These are phyloP conservation scores for Vigna mungo DNA, from an alignment of 306 rosid genomes.

Conservation along the genomic window DNA sequence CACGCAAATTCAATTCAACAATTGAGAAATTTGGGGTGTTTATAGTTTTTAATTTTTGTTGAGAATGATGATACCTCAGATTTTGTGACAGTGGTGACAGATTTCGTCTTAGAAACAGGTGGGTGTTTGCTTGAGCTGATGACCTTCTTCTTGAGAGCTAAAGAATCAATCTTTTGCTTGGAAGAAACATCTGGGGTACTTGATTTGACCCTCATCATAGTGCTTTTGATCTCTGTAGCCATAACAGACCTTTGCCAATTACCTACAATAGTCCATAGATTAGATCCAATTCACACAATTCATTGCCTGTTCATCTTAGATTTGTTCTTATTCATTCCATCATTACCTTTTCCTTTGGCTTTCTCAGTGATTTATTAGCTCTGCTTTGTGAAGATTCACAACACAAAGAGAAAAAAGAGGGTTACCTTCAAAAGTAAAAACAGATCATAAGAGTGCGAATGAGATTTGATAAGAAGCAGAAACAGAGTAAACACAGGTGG, in stretches of 20 bases:
- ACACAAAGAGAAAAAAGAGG: neutral
- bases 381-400: constrained; percentile 13
- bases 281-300: constrained; percentile 43
- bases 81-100: constrained; percentile 56
- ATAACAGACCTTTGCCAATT: constrained; percentile 38
- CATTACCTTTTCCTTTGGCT: constrained; percentile 17
- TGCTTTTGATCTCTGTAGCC: constrained; percentile 63
- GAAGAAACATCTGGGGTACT: constrained; percentile 61
- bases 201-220: constrained; percentile 58
- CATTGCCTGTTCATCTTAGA: neutral
- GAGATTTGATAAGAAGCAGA: neutral
- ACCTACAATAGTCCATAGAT: neutral
- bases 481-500: neutral
- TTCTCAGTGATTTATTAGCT: neutral
- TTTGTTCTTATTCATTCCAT: neutral
- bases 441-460: neutral
- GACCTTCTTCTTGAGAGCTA: constrained; percentile 57
- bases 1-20: constrained; percentile 24
- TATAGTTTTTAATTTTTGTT: neutral
- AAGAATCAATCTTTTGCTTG: constrained; percentile 57
- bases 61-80: constrained; percentile 64
- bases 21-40: constrained; percentile 35
- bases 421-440: constrained; percentile 1
- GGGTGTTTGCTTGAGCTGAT: constrained; percentile 60
- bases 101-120: constrained; percentile 62